Evolutionary conservation across 1,284 basidiomycete species (phyloP), one percentile per base, ranked within the genome.

Genomic region (Cutaneotrichosporon spelunceum): DNA sequence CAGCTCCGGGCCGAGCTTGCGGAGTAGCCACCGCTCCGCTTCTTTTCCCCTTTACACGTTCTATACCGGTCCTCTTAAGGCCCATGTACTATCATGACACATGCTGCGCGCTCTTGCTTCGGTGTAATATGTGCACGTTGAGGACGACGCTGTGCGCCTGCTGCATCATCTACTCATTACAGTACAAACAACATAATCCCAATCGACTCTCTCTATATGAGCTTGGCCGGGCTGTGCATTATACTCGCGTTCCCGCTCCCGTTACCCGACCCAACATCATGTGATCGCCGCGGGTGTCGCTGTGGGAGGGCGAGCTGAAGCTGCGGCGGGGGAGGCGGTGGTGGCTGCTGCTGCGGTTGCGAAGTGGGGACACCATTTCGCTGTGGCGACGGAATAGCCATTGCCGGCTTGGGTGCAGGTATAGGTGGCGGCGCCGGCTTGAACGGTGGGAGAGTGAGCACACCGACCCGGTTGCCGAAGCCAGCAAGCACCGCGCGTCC

Each of bases 1-100:
- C 87, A 92, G 78, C 82, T 99, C 70, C 95, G 98, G 81, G 94
- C 93, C 21, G 88, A 88, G 62, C 81, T 96, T 73, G 89, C 93
- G 42, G 91, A 94, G 89, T 94, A 73, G 49, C 30, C 23, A 19
- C 21, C 11, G 21, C 23, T 50, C 23, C 14, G 24, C 47, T 13
- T 49, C 24, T 27, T 16, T 19, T 13, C 16, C 11, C 26, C 16
- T 19, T 50, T 27, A 27, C 26, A 29, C 26, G 26, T 19, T 50
- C 48, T 50, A 50, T 50, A 50, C 48, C 48, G 19, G 48, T 50
- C 16, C 48, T 19, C 7, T 19, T 26, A 2, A 27, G 45, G 48
- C 27, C 13, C 48, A 50, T 50, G 48, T 50, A 50, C 48, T 27
- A 50, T 50, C 48, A 50, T 50, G 48, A 50, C 6, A 50, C 26